These are phyloP conservation scores for Trichoderma sp. DNA, from an alignment of 2,329 filamentous ascomycete genomes.

Conservation along the genomic window DNA sequence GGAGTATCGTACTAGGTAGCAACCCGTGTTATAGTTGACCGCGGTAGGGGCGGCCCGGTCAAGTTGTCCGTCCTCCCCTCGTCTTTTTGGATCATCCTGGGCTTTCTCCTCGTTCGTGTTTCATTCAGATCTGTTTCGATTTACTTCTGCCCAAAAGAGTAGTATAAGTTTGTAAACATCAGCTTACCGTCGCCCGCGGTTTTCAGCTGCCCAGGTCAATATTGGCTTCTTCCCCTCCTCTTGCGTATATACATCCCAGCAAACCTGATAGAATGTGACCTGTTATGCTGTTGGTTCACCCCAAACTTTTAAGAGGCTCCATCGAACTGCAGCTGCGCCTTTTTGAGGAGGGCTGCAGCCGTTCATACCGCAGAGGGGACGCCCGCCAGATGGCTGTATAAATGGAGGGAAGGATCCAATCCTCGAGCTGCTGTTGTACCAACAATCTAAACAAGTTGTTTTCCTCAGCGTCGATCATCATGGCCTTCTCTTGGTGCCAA, in stretches of 20 bases:
- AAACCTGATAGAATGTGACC: neutral
- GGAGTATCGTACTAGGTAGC: neutral
- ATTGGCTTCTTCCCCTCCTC: neutral
- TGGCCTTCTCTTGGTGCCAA: constrained; percentile 15
- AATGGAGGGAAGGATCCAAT: neutral
- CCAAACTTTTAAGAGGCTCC: constrained; percentile 3
- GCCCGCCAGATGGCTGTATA: neutral
- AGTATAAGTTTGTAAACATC: neutral
- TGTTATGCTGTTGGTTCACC: constrained; percentile 11
- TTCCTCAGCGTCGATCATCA: neutral
- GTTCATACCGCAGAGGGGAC: neutral
- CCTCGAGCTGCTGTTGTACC: neutral
- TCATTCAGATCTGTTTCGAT: neutral
- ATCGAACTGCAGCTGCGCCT: constrained; percentile 15
- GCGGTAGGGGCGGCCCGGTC: neutral
- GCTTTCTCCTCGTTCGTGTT: neutral
- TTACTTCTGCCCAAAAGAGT: neutral
- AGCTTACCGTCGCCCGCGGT: neutral
- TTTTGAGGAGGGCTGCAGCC: constrained; percentile 3
- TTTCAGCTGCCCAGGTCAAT: neutral
- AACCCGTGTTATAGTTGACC: neutral
- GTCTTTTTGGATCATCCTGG: neutral
- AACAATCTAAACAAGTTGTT: neutral
- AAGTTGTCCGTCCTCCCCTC: neutral
- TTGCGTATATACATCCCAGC: neutral